Base-by-base conservation (phyloP, 148 eudicot genomes). In the Dianthus caryophyllus region DNA sequence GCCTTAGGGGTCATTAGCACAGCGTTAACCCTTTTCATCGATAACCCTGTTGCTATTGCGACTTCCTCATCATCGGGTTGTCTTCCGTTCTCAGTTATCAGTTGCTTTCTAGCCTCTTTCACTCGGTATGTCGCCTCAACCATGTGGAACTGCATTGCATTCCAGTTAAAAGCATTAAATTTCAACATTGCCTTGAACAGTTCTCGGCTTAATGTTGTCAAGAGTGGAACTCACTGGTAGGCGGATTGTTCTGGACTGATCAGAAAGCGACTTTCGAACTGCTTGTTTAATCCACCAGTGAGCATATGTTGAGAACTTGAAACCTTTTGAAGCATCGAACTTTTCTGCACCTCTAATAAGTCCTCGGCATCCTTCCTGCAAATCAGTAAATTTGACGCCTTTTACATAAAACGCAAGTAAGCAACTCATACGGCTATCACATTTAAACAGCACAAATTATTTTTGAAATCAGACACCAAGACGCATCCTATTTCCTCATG, bases 261-360 rank as follows among this genome's bases (percentile, higher is more conserved):
- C 96, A 64, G 92, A 80, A 69, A 90, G 93, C 71, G 85, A 86
- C 79, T 83, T 94, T 47, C 92, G 82, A 71, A 94, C 90, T 29
- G 99, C 97, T 77, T 94, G 97, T 72, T 80, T 90, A 63, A 95
- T 90, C 99, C 99, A 90, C 99, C 99, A 95, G 76, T 90, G 93
- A 75, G 97, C 99, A 71, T 95, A 95, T 21, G 99, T 95, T 64
- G 97, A 95, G 80, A 95, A 90, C 64, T 85, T 95, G 77, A 88
- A 95, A 49, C 99, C 97, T 78, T 83, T 90, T 26, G 97, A 81
- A 55, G 93, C 91, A 82, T 95, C 99, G 87, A 95, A 95, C 71
- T 95, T 95, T 77, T 95, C 99, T 21, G 88, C 77, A 49, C 97
- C 96, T 64, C 86, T 81, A 43, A 88, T 80, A 54, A 95, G 93